Evolutionary conservation across 2,329 filamentous ascomycete species (phyloP).

Genomic region (Pyrenophora teres): DNA sequence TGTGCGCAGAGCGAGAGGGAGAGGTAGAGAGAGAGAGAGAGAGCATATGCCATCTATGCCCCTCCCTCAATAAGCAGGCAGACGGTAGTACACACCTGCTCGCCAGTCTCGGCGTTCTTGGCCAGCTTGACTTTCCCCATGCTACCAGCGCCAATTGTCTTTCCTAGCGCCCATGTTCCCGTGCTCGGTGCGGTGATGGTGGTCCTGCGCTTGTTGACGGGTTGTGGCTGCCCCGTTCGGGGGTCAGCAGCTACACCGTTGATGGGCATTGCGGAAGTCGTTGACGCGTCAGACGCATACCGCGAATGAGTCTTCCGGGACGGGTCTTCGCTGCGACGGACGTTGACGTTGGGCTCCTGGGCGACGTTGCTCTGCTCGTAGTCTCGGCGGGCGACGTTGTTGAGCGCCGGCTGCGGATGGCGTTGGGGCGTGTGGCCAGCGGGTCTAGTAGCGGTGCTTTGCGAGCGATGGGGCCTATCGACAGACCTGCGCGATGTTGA

Average conservation of each 20-base stretch:
- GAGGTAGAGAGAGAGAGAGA: no score
- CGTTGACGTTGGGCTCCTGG: slow-evolving; percentile 51
- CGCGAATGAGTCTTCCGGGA: slow-evolving; percentile 53
- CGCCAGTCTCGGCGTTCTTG: slow-evolving; percentile 83
- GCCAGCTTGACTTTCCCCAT: slow-evolving; percentile 99
- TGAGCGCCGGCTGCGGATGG: slow-evolving; percentile 54
- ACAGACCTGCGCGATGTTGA: slow-evolving; percentile 38
- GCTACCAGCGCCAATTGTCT: slow-evolving; percentile 95
- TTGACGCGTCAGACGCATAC: slow-evolving; percentile 53
- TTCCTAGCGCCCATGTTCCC: slow-evolving; percentile 92
- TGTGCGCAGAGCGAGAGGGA: background rate
- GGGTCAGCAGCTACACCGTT: slow-evolving; percentile 45
- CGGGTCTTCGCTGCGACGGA: slow-evolving; percentile 66
- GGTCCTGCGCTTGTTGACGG: slow-evolving; percentile 61
- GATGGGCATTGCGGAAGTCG: slow-evolving; percentile 43
- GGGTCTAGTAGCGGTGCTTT: slow-evolving; percentile 42
- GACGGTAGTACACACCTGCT: slow-evolving; percentile 68
- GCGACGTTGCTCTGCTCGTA: slow-evolving; percentile 73
- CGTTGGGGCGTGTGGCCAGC: slow-evolving; percentile 31
- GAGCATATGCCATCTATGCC: background rate
- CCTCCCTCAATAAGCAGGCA: background rate
- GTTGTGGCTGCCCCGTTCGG: slow-evolving; percentile 24
- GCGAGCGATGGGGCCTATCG: slow-evolving; percentile 45
- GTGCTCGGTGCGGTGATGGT: slow-evolving; percentile 82
- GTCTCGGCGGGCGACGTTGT: slow-evolving; percentile 67